A percentile compares a stretch with the other conserved stretches of the same genome.
Conservation (phyloP, 2,329 filamentous ascomycete genomes). For the Xylariaceae sp. region DNA sequence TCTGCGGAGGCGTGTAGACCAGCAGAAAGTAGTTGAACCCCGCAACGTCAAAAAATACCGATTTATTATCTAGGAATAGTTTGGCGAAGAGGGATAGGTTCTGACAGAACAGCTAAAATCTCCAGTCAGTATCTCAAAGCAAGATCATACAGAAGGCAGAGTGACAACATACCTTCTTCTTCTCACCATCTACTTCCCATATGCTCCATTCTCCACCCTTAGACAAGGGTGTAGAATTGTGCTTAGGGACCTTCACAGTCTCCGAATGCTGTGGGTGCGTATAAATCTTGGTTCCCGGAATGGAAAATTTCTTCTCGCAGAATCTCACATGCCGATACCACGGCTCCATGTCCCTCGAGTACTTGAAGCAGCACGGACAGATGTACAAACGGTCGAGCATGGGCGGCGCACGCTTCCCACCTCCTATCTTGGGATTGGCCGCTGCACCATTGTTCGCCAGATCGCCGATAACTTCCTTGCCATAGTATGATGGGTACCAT, state of each 20-base stretch:
- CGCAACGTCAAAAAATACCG: slow-evolving; percentile 93
- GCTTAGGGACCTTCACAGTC: slow-evolving; percentile 34
- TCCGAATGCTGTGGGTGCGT: slow-evolving; percentile 47
- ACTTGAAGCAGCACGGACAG: slow-evolving; percentile 92
- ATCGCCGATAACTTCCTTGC: slow-evolving; percentile 61
- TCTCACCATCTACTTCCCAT: slow-evolving; percentile 88
- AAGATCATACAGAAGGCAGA: not conserved
- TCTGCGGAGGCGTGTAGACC: slow-evolving; percentile 57
- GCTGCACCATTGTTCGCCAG: slow-evolving; percentile 29
- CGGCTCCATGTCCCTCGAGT: slow-evolving; percentile 59
- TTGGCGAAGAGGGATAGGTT: slow-evolving; percentile 95
- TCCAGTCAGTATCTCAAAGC: slow-evolving; percentile 2
- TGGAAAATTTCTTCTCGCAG: slow-evolving; percentile 47
- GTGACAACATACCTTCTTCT: slow-evolving; percentile 57
- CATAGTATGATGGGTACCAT: slow-evolving; percentile 91
- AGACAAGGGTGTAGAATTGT: slow-evolving; percentile 31
- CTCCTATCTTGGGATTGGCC: slow-evolving; percentile 30
- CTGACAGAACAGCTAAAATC: slow-evolving; percentile 73
- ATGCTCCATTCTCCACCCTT: slow-evolving; percentile 75
- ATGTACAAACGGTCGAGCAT: slow-evolving; percentile 71
- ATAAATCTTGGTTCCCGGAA: slow-evolving; percentile 72
- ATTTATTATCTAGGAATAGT: slow-evolving; percentile 96
- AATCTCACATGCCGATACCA: slow-evolving; percentile 55
- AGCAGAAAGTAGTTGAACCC: slow-evolving; percentile 94
- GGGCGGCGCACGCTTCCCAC: slow-evolving; percentile 32